Percentiles rank a stretch among this genome's conserved stretches.
Evolutionary conservation across 768 basidiomycete genomes (phyloP).

Genomic region (Tephrocybe rancida): DNA sequence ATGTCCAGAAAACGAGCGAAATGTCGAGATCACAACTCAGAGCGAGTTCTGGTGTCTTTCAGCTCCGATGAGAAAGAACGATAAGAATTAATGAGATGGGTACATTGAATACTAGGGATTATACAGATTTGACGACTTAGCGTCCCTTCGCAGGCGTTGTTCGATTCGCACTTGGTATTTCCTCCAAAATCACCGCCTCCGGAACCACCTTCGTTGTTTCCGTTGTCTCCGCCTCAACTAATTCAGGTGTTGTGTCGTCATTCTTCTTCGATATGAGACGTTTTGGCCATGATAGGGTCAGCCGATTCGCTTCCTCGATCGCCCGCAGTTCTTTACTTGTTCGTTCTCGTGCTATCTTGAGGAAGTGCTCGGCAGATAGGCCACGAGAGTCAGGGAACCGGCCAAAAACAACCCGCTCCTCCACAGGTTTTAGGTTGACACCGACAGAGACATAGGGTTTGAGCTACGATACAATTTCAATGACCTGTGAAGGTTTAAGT

Average conservation of each 20-base stretch:
- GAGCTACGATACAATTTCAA: slow-evolving; percentile 41
- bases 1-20: too few species aligned
- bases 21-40: too few species aligned
- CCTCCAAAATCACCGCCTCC: slow-evolving; percentile 5
- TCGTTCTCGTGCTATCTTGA: slow-evolving; percentile 37
- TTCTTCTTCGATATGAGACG: neutral
- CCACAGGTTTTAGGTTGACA: slow-evolving; percentile 38
- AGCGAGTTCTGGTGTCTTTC: too few species aligned
- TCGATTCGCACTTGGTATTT: neutral
- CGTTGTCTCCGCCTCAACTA: neutral
- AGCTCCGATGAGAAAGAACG: too few species aligned
- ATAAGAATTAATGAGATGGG: too few species aligned
- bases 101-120: neutral
- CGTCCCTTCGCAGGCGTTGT: slow-evolving; percentile 5
- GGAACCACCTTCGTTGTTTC: neutral
- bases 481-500: neutral
- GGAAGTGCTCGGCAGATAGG: slow-evolving; percentile 44
- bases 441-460: slow-evolving; percentile 66
- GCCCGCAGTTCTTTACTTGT: slow-evolving; percentile 1
- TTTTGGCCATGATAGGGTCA: slow-evolving; percentile 11
- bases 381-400: slow-evolving; percentile 40
- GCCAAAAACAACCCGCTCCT: slow-evolving; percentile 38
- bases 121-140: slow-evolving; percentile 2
- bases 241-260: neutral
- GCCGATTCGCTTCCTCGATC: slow-evolving; percentile 3